Evolutionary conservation across 2,329 filamentous ascomycete genomes (phyloP).

Genomic region (Chalaropsis ovoidea): DNA sequence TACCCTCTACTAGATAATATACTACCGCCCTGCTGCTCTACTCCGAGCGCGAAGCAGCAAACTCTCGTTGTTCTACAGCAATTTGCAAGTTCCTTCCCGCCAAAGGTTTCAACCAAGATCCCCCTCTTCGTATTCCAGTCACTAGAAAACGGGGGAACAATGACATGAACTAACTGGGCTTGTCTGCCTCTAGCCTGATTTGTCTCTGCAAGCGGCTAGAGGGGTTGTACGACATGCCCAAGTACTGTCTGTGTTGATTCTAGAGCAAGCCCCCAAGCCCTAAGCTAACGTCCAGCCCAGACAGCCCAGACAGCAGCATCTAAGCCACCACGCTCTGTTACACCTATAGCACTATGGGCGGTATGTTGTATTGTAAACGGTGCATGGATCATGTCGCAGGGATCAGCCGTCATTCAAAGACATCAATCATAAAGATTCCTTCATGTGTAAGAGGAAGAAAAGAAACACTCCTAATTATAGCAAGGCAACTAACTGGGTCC

Average conservation of each 20-base stretch:
- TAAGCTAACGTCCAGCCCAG: background rate
- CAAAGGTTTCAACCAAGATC: background rate
- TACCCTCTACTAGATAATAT: background rate
- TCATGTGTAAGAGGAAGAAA: no score
- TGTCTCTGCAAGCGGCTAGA: conserved; percentile 6
- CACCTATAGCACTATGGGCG: background rate
- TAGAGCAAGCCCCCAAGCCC: background rate
- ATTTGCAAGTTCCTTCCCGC: background rate
- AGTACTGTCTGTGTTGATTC: background rate
- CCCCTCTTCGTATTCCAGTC: background rate
- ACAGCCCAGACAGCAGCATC: background rate
- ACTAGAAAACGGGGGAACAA: background rate
- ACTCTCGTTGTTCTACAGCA: background rate
- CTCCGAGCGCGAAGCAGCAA: background rate
- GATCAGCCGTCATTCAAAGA: conserved; percentile 11
- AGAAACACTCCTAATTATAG: background rate
- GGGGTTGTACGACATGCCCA: background rate
- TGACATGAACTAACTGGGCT: no score
- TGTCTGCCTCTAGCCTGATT: background rate
- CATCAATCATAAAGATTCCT: background rate
- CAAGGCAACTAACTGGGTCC: background rate
- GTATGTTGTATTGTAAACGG: background rate
- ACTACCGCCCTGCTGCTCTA: background rate
- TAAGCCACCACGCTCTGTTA: background rate
- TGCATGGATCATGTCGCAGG: background rate